Conservation (phyloP, 2,329 filamentous ascomycete species). For the Graphilbum sp. region DNA sequence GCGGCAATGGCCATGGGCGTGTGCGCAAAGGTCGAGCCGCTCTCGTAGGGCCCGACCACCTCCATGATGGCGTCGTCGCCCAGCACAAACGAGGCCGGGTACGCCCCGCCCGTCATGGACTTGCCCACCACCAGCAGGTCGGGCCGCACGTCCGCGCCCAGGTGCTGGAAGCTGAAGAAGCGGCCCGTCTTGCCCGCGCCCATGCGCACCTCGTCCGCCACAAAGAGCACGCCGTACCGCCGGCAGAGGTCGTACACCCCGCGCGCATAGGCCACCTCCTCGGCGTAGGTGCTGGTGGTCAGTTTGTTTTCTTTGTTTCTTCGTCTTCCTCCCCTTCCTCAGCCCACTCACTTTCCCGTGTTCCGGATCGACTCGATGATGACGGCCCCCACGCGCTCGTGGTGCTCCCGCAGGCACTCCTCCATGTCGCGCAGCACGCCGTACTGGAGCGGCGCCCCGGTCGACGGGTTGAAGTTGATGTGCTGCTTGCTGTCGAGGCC, state of each 20-base stretch:
- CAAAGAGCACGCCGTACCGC: constrained; percentile 88
- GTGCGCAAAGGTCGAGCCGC: background rate
- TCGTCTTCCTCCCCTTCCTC: too few relatives aligned
- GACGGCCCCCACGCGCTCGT: too few relatives aligned
- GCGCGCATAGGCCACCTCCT: too few relatives aligned
- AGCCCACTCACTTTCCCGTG: too few relatives aligned
- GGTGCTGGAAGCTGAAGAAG: background rate
- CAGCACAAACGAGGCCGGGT: background rate
- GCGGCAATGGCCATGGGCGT: background rate
- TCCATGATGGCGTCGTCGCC: background rate
- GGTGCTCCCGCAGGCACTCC: too few relatives aligned
- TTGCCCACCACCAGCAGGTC: background rate
- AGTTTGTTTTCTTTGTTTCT: too few relatives aligned
- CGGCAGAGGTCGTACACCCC: constrained; percentile 78
- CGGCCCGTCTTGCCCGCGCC: constrained; percentile 89
- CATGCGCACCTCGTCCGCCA: constrained; percentile 97
- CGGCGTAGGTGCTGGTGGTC: too few relatives aligned
- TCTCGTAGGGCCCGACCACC: background rate
- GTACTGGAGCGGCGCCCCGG: too few relatives aligned
- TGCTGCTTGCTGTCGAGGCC: too few relatives aligned
- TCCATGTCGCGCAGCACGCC: too few relatives aligned
- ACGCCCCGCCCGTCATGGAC: background rate
- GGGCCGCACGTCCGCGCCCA: background rate
- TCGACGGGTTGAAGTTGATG: too few relatives aligned
- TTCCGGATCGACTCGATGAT: too few relatives aligned